These are phyloP conservation scores for Globisporangium perplexum DNA, from an alignment of 352 stramenopile species.

Conservation along the genomic window DNA sequence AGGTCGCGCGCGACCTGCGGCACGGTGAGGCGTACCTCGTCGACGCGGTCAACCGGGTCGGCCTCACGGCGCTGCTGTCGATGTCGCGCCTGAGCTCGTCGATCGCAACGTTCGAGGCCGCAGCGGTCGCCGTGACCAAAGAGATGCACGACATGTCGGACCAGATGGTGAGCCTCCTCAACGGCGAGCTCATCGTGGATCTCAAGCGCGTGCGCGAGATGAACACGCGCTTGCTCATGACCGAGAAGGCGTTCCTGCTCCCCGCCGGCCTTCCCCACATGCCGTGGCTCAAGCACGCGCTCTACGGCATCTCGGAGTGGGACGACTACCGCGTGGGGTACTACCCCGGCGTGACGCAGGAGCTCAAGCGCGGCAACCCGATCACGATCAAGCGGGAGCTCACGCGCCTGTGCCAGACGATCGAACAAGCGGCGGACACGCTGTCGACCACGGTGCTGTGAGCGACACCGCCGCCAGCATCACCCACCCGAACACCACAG, in stretches of 20 bases:
- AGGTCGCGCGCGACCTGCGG: constrained; percentile 66
- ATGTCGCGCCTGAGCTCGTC: constrained; percentile 49
- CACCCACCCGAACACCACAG: no score
- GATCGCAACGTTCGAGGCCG: constrained; percentile 57
- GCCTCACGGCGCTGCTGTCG: constrained; percentile 24
- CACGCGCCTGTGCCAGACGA: constrained; percentile 71
- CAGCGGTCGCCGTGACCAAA: constrained; percentile 37
- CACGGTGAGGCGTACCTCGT: constrained; percentile 51
- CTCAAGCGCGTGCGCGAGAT: constrained; percentile 77
- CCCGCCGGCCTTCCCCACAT: constrained; percentile 56
- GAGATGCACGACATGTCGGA: constrained; percentile 60
- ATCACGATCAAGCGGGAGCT: constrained; percentile 76
- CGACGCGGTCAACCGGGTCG: constrained; percentile 30
- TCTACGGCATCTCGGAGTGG: constrained; percentile 83
- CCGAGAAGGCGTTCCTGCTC: constrained; percentile 74
- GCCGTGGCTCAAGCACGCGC: constrained; percentile 75
- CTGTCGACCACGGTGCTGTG: constrained; percentile 51
- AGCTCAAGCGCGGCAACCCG: constrained; percentile 57
- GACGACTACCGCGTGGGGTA: constrained; percentile 76
- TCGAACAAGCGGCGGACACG: constrained; percentile 71
- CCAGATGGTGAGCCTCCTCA: constrained; percentile 53
- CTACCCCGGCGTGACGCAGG: constrained; percentile 69
- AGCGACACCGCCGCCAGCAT: not conserved
- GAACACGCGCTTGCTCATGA: constrained; percentile 81
- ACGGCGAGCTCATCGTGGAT: constrained; percentile 57